Evolutionary conservation across 2,329 filamentous ascomycete genomes (phyloP).

Genomic region (Pseudogymnoascus sp.): DNA sequence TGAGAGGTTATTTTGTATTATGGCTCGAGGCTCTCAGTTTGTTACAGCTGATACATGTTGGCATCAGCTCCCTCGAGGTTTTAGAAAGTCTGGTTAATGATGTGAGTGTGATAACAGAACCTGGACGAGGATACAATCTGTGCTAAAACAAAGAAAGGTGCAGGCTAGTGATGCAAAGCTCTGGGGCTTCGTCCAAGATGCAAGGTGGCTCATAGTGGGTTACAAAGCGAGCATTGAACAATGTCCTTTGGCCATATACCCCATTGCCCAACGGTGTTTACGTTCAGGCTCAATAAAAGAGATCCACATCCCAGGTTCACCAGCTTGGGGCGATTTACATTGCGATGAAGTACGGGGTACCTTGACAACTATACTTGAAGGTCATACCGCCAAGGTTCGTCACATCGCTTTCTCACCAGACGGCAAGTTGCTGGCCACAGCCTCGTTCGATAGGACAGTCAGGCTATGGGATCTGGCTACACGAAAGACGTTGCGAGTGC

Average conservation of each 20-base stretch:
- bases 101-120: background rate
- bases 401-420: background rate
- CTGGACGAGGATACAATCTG: background rate
- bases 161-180: background rate
- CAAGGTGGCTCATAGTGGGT: constrained; percentile 1
- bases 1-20: constrained; percentile 20
- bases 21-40: constrained; percentile 26
- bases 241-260: constrained; percentile 27
- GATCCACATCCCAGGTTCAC: constrained; percentile 1
- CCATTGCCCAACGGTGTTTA: constrained; percentile 23
- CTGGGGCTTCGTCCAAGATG: background rate
- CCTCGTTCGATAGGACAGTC: background rate
- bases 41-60: constrained; percentile 13
- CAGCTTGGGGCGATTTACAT: background rate
- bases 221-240: constrained; percentile 18
- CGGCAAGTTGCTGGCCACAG: background rate
- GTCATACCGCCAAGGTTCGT: constrained; percentile 12
- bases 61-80: constrained; percentile 11
- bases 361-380: constrained; percentile 16
- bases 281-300: constrained; percentile 15
- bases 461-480: background rate
- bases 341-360: background rate
- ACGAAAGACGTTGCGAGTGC: background rate
- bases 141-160: background rate
- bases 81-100: constrained; percentile 14